These are phyloP conservation scores for Sclerotinia spermophila DNA, from an alignment of 2,329 filamentous ascomycete species.

Conservation along the genomic window DNA sequence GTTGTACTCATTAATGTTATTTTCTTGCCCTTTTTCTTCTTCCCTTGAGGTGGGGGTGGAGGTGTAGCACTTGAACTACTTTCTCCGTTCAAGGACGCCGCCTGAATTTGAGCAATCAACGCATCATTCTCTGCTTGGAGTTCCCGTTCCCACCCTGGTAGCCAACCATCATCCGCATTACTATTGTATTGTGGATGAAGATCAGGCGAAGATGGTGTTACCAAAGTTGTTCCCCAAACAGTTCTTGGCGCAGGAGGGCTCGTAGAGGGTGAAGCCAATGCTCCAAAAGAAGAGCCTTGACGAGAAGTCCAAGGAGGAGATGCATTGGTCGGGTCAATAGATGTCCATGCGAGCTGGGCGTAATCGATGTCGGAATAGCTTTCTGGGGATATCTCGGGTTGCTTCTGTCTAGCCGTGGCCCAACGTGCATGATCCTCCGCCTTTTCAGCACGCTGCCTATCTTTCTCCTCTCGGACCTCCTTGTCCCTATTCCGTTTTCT, in stretches of 20 bases:
- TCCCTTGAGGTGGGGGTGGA: conserved; percentile 34
- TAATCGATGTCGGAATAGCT: conserved; percentile 58
- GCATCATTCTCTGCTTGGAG: conserved; percentile 58
- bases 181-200: conserved; percentile 39
- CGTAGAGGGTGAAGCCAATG: conserved; percentile 73
- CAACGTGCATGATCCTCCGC: conserved; percentile 64
- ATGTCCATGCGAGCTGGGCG: conserved; percentile 57
- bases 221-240: conserved; percentile 83
- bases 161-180: conserved; percentile 73
- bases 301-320: conserved; percentile 53
- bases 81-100: conserved; percentile 43
- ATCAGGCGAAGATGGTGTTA: conserved; percentile 57
- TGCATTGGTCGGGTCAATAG: conserved; percentile 44
- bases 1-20: conserved; percentile 68
- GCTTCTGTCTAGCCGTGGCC: conserved; percentile 53
- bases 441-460: conserved; percentile 63
- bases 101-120: conserved; percentile 56
- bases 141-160: conserved; percentile 78
- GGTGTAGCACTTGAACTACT: conserved; percentile 19
- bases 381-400: conserved; percentile 48
- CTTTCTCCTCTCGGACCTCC: conserved; percentile 66
- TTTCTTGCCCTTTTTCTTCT: conserved; percentile 70
- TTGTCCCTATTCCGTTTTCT: conserved; percentile 65
- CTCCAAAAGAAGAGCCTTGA: conserved; percentile 58
- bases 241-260: conserved; percentile 74